phyloP scores from a whole-genome alignment of 106 monocot genomes.

The Dendrobium chrysotoxum region DNA sequence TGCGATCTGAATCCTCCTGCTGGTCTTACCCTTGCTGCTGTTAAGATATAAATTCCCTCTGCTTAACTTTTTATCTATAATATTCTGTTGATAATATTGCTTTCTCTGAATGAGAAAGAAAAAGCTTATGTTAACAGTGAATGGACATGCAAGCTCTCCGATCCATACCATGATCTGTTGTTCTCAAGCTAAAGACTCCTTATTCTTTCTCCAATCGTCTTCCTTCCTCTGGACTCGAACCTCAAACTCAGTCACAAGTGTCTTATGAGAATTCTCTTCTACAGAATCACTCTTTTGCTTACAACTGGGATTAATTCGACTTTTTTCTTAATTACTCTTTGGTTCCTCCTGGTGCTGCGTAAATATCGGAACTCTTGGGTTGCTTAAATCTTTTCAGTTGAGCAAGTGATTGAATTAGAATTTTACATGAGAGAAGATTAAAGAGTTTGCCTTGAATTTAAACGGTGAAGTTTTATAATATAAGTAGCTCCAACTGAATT shows the following conservation, averaged over 20 bases:
- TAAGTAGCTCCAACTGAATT: too few relatives aligned
- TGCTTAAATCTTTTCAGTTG: background rate
- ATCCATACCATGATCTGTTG: too few relatives aligned
- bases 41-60: background rate
- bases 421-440: too few relatives aligned
- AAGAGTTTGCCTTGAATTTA: too few relatives aligned
- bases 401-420: background rate
- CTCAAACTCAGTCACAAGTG: background rate
- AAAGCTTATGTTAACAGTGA: background rate
- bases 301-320: background rate
- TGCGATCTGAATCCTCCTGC: background rate
- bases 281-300: background rate
- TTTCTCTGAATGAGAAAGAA: background rate
- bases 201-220: background rate
- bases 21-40: background rate
- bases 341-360: background rate
- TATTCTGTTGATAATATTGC: background rate
- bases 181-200: background rate
- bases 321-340: background rate
- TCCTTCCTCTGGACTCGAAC: background rate
- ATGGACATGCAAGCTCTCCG: background rate
- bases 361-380: background rate
- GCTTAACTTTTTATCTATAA: background rate
- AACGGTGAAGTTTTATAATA: too few relatives aligned
- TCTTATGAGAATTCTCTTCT: too few relatives aligned